Evolutionary conservation across 2,329 filamentous ascomycete species (phyloP), one percentile per base, ranked within the genome.

Genomic region (Colletotrichum liaoningense): DNA sequence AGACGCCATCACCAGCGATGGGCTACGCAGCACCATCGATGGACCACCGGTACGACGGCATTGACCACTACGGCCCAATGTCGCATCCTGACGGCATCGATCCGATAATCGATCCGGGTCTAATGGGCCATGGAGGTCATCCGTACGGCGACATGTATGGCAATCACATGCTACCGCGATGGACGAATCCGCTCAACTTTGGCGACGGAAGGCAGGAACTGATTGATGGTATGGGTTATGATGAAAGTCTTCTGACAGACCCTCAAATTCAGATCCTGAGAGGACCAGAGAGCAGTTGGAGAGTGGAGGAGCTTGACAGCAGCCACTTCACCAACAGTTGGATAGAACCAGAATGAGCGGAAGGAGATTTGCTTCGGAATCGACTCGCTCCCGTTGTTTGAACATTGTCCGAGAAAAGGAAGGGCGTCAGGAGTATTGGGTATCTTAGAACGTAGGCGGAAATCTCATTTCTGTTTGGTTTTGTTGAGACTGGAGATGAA

Each of bases 211-310:
- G 62, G 28, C 64, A 73, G 24, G 72, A 76, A 33, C 54, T 72
- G 52, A 67, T 57, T 16, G 77, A 77, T 22, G 74, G 73, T 14
- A 57, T 77, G 69, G 59, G 75, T 11, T 72, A 77, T 26, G 77
- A 79, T 46, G 75, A 76, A 19, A 54, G 72, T 12, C 67, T 78
- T 24, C 64, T 75, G 55, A 71, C 74, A 28, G 75, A 73, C 28
- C 64, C 74, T 3, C 77, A 79, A 46, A 72, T 78, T 30, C 77
- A 79, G 56, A 74, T 78, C 28, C 49, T 84, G 33, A 79, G 76
- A 56, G 82, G 83, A 26, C 78, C 75, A 11, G 77, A 81, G 38
- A 77, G 76, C 12, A 82, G 82, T 63, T 84, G 83, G 83, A 76
- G 80, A 67, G 76, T 83, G 9, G 80, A 82, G 74, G 77, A 81